These are phyloP conservation scores for Penicillium bovifimosum DNA, from an alignment of 495 filamentous ascomycete genomes.

Conservation along the genomic window DNA sequence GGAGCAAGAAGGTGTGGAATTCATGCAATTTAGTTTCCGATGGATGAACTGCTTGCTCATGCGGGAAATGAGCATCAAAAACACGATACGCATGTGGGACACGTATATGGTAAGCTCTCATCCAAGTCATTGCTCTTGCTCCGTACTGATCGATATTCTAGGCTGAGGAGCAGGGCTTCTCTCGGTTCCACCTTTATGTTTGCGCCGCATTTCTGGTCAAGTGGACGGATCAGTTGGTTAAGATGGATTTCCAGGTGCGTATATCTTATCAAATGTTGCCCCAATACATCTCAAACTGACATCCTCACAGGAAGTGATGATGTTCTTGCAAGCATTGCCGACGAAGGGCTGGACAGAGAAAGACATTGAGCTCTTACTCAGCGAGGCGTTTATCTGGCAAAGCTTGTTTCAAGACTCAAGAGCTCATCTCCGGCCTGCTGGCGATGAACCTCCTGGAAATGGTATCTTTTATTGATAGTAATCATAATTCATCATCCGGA, in stretches of 20 bases:
- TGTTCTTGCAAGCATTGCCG: constrained; percentile 94
- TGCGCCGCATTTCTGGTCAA: constrained; percentile 98
- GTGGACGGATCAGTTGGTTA: constrained; percentile 89
- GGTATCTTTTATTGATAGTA: constrained; percentile 38
- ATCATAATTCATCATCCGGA: constrained; percentile 33
- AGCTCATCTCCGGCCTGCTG: constrained; percentile 65
- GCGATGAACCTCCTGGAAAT: constrained; percentile 36
- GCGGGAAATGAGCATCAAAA: constrained; percentile 92
- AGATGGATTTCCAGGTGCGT: constrained; percentile 84
- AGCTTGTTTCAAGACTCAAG: constrained; percentile 83
- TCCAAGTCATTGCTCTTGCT: not conserved
- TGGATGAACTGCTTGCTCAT: constrained; percentile 99
- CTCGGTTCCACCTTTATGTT: constrained; percentile 95
- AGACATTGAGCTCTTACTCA: constrained; percentile 90
- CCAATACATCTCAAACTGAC: not conserved
- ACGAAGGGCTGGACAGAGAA: constrained; percentile 97
- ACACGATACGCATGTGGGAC: constrained; percentile 99
- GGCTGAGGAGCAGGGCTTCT: constrained; percentile 98
- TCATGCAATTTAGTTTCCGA: constrained; percentile 97
- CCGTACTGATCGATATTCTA: constrained; percentile 32
- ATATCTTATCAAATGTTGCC: not conserved
- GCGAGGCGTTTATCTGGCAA: constrained; percentile 96
- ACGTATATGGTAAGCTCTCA: constrained; percentile 78
- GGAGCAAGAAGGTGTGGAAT: constrained; percentile 85
- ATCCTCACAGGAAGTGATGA: constrained; percentile 79